Evolutionary conservation across 495 filamentous ascomycete genomes (phyloP), one percentile per base, ranked within the genome.

Genomic region (Geoglossum glabrum): DNA sequence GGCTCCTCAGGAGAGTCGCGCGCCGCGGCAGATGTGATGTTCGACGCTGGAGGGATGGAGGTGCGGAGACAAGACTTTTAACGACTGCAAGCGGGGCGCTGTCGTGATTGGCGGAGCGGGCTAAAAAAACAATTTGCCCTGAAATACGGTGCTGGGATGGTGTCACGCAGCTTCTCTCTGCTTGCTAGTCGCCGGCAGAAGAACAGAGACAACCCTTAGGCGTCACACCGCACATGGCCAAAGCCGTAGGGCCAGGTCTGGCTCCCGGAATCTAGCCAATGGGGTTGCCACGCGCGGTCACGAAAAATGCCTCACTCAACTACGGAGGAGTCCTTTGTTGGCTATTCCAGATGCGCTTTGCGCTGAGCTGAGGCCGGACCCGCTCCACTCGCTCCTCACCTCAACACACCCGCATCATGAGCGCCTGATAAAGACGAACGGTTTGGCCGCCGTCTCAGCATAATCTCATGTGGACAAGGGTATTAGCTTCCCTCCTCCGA

Each of bases 231-330:
- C 49, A 31, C 28, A 31, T 27, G 49, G 3, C 23, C 21, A 28
- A 13, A 28, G 17, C 15, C 11, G 23, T 52, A 52, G 49, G 23
- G 49, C 49, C 23, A 31, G 49, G 15, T 19, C 49, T n/a, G 49
- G 17, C 30, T 28, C 23, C 25, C 21, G 1, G 11, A 3, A 19
- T 8, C 49, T 52, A 13, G 49, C 49, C 49, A 52, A 52, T 52
- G 4, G 49, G 49, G 19, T 30, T 13, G 10, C 26, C 28, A 52
- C 28, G 49, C 49, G 49, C 25, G 1, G 2, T 45, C 40, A 31
- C 26, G 49, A 52, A 52, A 47, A 52, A 52, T 52, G 25, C 49
- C 49, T 52, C 49, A 52, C n/a, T n/a, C n/a, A 52, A 6, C 25
- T 31, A n/a, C n/a, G n/a, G 40, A 52, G 10, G 6, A 52, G 49